A percentile compares a stretch with the other conserved stretches of the same genome.
These are phyloP conservation scores for Immersiella caudata DNA, from an alignment of 495 filamentous ascomycete species.

Conservation along the genomic window DNA sequence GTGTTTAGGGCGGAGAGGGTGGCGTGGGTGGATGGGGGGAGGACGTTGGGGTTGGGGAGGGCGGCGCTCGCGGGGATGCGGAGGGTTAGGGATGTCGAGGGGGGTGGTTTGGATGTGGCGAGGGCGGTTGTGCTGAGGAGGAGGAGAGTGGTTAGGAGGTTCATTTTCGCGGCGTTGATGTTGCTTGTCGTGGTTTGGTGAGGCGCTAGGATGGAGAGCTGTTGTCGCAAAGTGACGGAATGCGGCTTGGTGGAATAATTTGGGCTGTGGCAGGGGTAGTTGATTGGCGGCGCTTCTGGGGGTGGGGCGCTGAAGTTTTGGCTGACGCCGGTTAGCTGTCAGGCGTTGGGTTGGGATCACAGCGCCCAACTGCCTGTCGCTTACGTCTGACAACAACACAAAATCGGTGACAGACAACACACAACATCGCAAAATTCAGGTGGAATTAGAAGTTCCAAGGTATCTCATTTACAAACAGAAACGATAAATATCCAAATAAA, in stretches of 20 bases:
- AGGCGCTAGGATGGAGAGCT: neutral
- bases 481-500: constrained; percentile 9
- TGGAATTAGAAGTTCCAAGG: neutral
- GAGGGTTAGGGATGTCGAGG: constrained; percentile 32
- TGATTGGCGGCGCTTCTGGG: neutral
- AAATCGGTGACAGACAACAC: neutral
- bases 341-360: neutral
- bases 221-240: constrained; percentile 16
- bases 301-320: neutral
- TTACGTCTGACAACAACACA: neutral
- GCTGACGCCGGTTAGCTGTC: neutral
- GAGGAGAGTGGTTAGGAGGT: constrained; percentile 17
- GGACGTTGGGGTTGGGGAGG: constrained; percentile 58
- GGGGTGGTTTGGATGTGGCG: constrained; percentile 27
- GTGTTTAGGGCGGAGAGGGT: constrained; percentile 61
- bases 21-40: constrained; percentile 72
- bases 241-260: constrained; percentile 9
- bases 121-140: constrained; percentile 22
- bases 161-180: constrained; percentile 20
- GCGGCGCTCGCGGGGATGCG: constrained; percentile 50
- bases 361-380: neutral
- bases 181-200: constrained; percentile 8
- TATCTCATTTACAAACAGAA: neutral
- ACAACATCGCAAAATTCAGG: neutral
- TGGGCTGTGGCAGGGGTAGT: neutral